These are phyloP conservation scores for Paradendryphiella salina DNA, from an alignment of 2,329 filamentous ascomycete species.

Conservation along the genomic window DNA sequence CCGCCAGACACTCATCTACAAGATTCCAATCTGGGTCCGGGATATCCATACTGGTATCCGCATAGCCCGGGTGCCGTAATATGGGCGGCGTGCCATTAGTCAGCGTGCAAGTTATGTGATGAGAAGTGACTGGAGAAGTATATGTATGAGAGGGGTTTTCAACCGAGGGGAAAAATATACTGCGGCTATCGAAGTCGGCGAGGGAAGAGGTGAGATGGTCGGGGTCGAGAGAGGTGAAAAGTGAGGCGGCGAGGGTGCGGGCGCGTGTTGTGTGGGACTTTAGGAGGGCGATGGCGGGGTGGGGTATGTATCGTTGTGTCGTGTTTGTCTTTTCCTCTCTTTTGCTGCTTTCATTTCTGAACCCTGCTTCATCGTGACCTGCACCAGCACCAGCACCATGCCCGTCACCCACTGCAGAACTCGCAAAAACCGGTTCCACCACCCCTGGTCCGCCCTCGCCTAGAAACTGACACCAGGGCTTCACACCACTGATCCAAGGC, in stretches of 20 bases:
- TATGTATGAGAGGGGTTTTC: background rate
- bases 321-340: background rate
- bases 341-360: background rate
- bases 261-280: conserved; percentile 25
- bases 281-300: conserved; percentile 31
- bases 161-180: background rate
- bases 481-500: conserved; percentile 28
- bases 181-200: conserved; percentile 1
- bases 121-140: background rate
- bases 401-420: background rate
- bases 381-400: background rate
- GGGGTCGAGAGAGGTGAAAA: background rate
- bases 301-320: conserved; percentile 24
- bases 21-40: conserved; percentile 7
- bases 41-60: conserved; percentile 12
- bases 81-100: conserved; percentile 22
- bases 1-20: conserved; percentile 26
- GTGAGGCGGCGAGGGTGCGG: background rate
- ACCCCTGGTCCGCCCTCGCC: conserved; percentile 24
- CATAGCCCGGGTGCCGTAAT: conserved; percentile 11
- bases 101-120: conserved; percentile 8
- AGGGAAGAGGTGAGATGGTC: background rate
- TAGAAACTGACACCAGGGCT: conserved; percentile 38
- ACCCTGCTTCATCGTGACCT: background rate
- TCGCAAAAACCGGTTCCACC: background rate